Conservation (phyloP, 257 asterid genomes). For the Solanum clarkiae region DNA sequence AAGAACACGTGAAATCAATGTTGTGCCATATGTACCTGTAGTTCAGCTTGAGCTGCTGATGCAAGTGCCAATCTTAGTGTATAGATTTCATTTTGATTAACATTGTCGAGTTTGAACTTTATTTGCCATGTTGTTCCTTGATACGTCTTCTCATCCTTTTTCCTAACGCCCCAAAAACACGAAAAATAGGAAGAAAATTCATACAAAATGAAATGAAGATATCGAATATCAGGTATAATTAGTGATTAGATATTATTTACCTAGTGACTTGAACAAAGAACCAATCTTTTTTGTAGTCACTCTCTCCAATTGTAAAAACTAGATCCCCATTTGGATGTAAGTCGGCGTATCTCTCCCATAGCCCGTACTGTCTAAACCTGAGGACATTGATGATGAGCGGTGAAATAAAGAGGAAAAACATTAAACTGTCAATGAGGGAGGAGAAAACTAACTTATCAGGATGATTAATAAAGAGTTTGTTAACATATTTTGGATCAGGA, state of each 20-base stretch:
- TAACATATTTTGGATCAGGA: conserved; percentile 44
- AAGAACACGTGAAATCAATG: not conserved
- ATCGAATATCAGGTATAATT: not conserved
- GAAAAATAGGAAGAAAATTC: not conserved
- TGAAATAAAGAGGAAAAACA: not conserved
- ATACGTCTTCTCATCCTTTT: conserved; percentile 24
- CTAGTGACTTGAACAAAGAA: conserved; percentile 79
- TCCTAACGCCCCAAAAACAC: conserved; percentile 20
- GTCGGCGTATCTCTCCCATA: conserved; percentile 73
- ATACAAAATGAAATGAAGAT: not conserved
- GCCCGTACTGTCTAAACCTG: conserved; percentile 89
- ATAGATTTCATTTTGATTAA: conserved; percentile 23
- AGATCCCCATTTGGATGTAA: conserved; percentile 58
- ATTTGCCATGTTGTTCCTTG: conserved; percentile 63
- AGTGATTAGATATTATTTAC: conserved; percentile 10
- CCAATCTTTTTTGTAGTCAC: conserved; percentile 62
- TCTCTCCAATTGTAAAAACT: conserved; percentile 50
- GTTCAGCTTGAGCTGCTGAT: conserved; percentile 37
- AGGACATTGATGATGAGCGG: not conserved
- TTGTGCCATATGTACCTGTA: conserved; percentile 29
- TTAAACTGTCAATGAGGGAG: not conserved
- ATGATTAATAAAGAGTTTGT: conserved; percentile 45
- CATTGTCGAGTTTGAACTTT: conserved; percentile 21
- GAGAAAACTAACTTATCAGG: conserved; percentile 35
- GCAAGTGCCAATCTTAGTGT: conserved; percentile 64